Base-by-base conservation (phyloP, 805 yeast species). In the Kazachstania psychrophila region DNA sequence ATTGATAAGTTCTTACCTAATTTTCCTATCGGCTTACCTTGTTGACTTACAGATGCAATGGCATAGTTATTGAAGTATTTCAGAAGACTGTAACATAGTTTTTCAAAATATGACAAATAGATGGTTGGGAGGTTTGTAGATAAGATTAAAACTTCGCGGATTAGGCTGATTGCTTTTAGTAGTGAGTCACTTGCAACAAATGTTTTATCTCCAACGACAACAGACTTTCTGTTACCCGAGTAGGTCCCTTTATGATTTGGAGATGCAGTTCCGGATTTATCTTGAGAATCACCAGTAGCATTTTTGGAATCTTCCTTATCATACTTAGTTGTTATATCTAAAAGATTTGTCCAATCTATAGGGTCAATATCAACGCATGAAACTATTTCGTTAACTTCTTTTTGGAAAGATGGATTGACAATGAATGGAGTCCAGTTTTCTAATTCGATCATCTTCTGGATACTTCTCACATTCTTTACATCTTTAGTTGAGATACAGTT, bases 351-450 rank as follows among this genome's bases (percentile, higher is more conserved):
- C 85, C 86, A 79, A 9, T 44, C 52, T 0, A 58, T 48, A 1
- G 73, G 73, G 38, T 72, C 77, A 9, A 65, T 49, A 17, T 62
- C 61, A 2, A 66, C 62, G n/a, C 73, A 58, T 11, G 66, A 64
- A 1, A 71, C 64, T 10, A 81, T 68, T 28, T 67, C 68, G 47
- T 74, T 73, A 4, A 76, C 70, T 11, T 60, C 49, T 3, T 38
- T 46, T 49, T 81, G 88, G 2, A 76, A 55, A 1, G 54, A 52
- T 1, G 61, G 52, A 0, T 73, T 52, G 8, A 77, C 72, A n/a
- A 73, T 71, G 14, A 70, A 73, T 36, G 88, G 94, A 40, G 73
- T 75, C 97, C 97, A 89, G 16, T 63, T 63, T 45, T 88, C 97
- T 32, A 64, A 62, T 34, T 82, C 88, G 38, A 83, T 64, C 13